These are phyloP conservation scores for Pouteria campechiana DNA, from an alignment of 179 eudicot genomes.

Conservation along the genomic window DNA sequence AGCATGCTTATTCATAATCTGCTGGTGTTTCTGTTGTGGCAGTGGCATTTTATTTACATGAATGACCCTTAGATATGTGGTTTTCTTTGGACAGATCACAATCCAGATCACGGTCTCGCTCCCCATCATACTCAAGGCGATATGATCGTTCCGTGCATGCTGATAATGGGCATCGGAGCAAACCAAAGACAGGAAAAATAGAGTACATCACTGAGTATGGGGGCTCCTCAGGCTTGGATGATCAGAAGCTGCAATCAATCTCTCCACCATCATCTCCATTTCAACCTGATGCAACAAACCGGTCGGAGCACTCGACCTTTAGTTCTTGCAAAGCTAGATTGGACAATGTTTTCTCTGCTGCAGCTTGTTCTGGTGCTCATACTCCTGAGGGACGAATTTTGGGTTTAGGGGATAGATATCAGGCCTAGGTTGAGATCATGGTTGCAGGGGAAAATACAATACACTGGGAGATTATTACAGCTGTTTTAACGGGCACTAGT, in stretches of 20 bases:
- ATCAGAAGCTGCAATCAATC: conserved; percentile 64
- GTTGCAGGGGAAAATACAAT: conserved; percentile 26
- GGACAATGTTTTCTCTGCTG: conserved; percentile 65
- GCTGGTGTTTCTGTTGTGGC: neutral
- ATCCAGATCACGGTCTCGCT: conserved; percentile 62
- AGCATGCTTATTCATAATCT: neutral
- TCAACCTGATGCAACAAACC: conserved; percentile 53
- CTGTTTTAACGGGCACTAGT: conserved; percentile 37
- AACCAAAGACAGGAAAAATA: conserved; percentile 79
- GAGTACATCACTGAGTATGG: conserved; percentile 98
- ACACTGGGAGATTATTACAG: no score
- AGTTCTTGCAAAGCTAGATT: conserved; percentile 82
- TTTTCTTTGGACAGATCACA: conserved; percentile 35
- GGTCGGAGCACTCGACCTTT: conserved; percentile 99
- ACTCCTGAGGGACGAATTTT: conserved; percentile 37
- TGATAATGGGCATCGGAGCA: conserved; percentile 63
- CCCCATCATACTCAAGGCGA: conserved; percentile 81
- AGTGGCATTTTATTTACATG: neutral
- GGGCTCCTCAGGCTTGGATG: conserved; percentile 61
- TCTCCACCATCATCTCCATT: conserved; percentile 85
- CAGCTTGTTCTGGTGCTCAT: conserved; percentile 53
- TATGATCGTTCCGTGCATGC: conserved; percentile 49
- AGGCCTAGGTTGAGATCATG: conserved; percentile 32
- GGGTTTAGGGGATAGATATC: conserved; percentile 36
- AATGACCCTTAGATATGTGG: neutral